A percentile compares a stretch with the other conserved stretches of the same genome.
These are phyloP conservation scores for Schizosaccharomyces versatilis DNA, from an alignment of 1,139 yeast species.

Conservation along the genomic window DNA sequence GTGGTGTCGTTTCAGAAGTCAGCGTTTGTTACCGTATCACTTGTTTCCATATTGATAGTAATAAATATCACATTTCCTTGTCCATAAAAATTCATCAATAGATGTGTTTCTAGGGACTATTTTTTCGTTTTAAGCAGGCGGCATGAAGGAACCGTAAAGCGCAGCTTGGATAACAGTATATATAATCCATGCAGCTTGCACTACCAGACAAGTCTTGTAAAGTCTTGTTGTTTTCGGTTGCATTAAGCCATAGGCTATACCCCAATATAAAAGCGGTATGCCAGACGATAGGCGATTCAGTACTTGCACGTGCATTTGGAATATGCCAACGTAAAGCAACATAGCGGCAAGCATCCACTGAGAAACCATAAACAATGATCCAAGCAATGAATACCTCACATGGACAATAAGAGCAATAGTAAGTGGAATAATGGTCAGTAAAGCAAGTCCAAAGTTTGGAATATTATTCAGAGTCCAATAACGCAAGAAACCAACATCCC, in stretches of 20 bases:
- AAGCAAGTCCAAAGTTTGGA: constrained; percentile 63
- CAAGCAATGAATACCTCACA: not conserved
- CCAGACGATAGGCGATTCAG: constrained; percentile 1
- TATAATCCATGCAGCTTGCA: not conserved
- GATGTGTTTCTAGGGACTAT: constrained; percentile 3
- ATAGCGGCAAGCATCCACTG: constrained; percentile 20
- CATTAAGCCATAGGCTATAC: constrained; percentile 1
- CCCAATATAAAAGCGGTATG: constrained; percentile 4
- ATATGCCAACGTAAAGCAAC: constrained; percentile 15
- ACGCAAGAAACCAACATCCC: constrained; percentile 60
- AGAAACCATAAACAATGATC: not conserved
- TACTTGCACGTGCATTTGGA: constrained; percentile 8
- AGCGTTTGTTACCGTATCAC: not conserved
- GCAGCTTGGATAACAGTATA: constrained; percentile 5
- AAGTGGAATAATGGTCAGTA: constrained; percentile 24
- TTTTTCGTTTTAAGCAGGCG: constrained; percentile 5
- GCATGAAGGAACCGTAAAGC: constrained; percentile 5
- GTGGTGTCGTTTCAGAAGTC: not conserved
- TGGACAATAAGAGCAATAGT: not conserved
- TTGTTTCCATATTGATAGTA: not conserved
- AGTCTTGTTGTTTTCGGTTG: not conserved
- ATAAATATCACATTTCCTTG: not conserved
- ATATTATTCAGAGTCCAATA: constrained; percentile 68
- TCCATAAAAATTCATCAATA: no score
- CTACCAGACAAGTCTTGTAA: no score